Evolutionary conservation across 2,329 filamentous ascomycete species (phyloP).

Genomic region (Aspergillus sp.): DNA sequence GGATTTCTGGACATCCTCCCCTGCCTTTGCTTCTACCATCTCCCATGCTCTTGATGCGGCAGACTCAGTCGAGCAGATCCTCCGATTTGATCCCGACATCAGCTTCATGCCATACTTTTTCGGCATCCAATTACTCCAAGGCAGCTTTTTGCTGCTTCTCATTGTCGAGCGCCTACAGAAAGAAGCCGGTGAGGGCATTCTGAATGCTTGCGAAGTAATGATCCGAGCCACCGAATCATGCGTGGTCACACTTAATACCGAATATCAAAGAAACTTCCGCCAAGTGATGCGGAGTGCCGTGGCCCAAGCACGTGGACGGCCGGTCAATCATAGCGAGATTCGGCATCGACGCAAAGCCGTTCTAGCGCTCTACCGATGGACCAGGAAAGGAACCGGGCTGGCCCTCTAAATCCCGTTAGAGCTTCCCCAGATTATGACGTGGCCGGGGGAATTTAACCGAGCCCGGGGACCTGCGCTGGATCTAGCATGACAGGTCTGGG

Average conservation of each 20-base stretch:
- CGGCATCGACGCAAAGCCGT: slow-evolving; percentile 79
- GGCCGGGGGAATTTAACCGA: no score
- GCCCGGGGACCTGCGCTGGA: no score
- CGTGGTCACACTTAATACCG: slow-evolving; percentile 84
- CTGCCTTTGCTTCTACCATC: slow-evolving; percentile 81
- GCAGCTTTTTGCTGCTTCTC: slow-evolving; percentile 78
- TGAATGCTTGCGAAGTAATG: slow-evolving; percentile 87
- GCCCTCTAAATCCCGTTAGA: slow-evolving; percentile 41
- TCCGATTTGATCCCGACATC: slow-evolving; percentile 84
- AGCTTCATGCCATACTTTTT: slow-evolving; percentile 98
- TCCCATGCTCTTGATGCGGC: slow-evolving; percentile 84
- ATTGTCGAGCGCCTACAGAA: slow-evolving; percentile 86
- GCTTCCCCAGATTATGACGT: no score
- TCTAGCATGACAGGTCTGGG: no score
- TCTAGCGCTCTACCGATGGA: slow-evolving; percentile 83
- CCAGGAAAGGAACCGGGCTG: slow-evolving; percentile 80
- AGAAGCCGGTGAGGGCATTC: slow-evolving; percentile 79
- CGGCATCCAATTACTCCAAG: slow-evolving; percentile 86
- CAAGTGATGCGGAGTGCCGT: slow-evolving; percentile 92
- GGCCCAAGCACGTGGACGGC: slow-evolving; percentile 77
- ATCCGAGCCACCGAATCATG: slow-evolving; percentile 89
- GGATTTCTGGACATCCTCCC: slow-evolving; percentile 88
- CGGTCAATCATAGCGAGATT: slow-evolving; percentile 80
- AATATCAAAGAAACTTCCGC: slow-evolving; percentile 94
- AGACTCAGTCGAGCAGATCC: slow-evolving; percentile 79